phyloP scores from a whole-genome alignment of 1,139 yeast genomes.

The Blastobotrys persicus region DNA sequence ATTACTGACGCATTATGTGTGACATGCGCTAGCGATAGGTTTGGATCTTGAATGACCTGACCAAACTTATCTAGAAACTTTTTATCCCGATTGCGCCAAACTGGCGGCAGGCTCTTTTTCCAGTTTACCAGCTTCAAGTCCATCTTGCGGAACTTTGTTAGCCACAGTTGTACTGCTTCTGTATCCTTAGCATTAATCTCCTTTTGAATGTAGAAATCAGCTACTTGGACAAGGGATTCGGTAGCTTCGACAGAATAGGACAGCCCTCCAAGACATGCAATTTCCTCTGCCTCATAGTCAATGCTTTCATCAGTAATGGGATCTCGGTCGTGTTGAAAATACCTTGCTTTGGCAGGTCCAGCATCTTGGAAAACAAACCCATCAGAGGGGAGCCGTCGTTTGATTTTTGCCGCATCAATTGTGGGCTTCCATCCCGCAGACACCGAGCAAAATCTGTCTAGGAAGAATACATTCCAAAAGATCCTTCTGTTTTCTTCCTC shows the following conservation, averaged over 20 bases:
- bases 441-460: slow-evolving; percentile 30
- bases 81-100: slow-evolving; percentile 18
- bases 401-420: slow-evolving; percentile 20
- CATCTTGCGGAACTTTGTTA: slow-evolving; percentile 19
- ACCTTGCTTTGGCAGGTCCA: slow-evolving; percentile 20
- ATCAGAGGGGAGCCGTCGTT: slow-evolving; percentile 25
- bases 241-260: slow-evolving; percentile 29
- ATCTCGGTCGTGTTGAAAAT: slow-evolving; percentile 22
- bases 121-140: slow-evolving; percentile 26
- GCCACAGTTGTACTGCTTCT: slow-evolving; percentile 20
- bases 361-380: slow-evolving; percentile 21
- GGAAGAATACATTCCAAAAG: slow-evolving; percentile 28
- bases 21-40: slow-evolving; percentile 29
- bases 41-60: slow-evolving; percentile 25
- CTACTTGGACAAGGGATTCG: slow-evolving; percentile 24
- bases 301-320: slow-evolving; percentile 8
- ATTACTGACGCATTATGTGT: slow-evolving; percentile 30
- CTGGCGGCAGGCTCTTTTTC: slow-evolving; percentile 20
- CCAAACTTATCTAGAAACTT: slow-evolving; percentile 9
- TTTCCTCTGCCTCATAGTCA: slow-evolving; percentile 19
- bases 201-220: slow-evolving; percentile 20
- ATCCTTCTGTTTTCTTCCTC: slow-evolving; percentile 27
- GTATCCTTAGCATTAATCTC: slow-evolving; percentile 14
- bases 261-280: slow-evolving; percentile 25
- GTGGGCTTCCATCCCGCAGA: slow-evolving; percentile 29